Base-by-base conservation (phyloP, 164 flowering plant genomes). In the Berberis vulgaris region DNA sequence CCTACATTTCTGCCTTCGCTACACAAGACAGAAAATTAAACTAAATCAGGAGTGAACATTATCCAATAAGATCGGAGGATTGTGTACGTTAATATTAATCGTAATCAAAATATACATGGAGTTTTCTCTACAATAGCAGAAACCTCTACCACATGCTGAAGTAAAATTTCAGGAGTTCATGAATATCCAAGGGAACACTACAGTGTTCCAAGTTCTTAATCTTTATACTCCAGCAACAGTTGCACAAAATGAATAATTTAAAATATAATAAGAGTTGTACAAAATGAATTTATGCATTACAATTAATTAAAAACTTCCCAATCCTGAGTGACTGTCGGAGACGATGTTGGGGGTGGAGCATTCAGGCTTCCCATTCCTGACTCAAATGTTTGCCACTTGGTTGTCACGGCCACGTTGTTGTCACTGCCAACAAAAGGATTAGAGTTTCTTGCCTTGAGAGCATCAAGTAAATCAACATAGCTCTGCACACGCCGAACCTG, bases 401-500 rank as follows among this genome's bases (percentile, higher is more conserved):
- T 55, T 26, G 80, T 63, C 49, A 70, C 72, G 1, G 76, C 60
- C 42, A 60, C 76, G 12, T 67, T 10, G 57, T 74, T 67, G 57
- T 57, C 45, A 45, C 67, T 40, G 6, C 52, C 50, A 47, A 68
- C 55, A 54, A 71, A 57, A 50, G 78, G 74, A 49, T 71, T 71
- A 42, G 72, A 58, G 13, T 74, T 74, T 68, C 69, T 68, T 38
- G 74, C 67, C 58, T 74, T 74, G 3, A 74, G 67, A 12, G 3
- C 42, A 49, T 74, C 78, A 3, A 74, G 64, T 42, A 49, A 50
- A 43, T 74, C 74, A 53, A 74, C 78, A 39, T 57, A 68, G 49
- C 59, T 62, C 67, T 74, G 78, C 44, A 74, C 74, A 43, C 78
- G 70, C 11, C 74, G 72, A 65, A 74, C 78, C 78, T 74, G 74